Base-by-base conservation (phyloP, 2,329 filamentous ascomycete genomes). In the Annulohypoxylon truncatum region DNA sequence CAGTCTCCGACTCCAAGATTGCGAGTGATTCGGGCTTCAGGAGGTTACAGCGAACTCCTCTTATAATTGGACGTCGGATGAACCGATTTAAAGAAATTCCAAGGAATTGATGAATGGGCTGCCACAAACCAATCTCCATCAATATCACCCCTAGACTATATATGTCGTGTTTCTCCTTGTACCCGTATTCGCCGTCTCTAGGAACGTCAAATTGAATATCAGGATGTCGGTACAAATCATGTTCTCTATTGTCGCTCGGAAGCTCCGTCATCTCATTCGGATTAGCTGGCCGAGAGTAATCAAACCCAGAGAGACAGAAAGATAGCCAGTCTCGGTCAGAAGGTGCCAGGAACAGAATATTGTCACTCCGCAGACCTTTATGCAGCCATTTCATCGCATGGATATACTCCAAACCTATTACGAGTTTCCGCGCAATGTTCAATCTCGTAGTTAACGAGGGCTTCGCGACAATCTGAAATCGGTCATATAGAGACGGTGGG, bases 81-180 rank as follows among this genome's bases (percentile, higher is more conserved):
- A 15, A 22, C 7, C 24, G 22, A 47, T 47, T 47, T 26, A 47
- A 12, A 29, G 44, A 47, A n/a, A 47, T 47, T 1, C 44, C 44
- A 18, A 47, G 44, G n/a, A 47, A 28, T 26, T 47, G 44, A 22
- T 47, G 44, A 15, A 33, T 52, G 8, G 48, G 48, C 28, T 52
- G 48, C 48, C 48, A 52, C 7, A 52, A n/a, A 7, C 48, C 48
- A 52, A 52, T 52, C 15, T 52, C 48, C 26, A 38, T 33, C 18
- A 52, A 24, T 18, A 52, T 29, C 3, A 52, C 48, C 15, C 48
- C 48, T 6, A 52, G 28, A 12, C 48, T 52, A 44, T 46, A 38
- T 1, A 58, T 9, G 7, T 58, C 54, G 9, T 58, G 54, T 13
- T 48, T 38, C 15, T 47, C 42, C n/a, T 20, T 35, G 12, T 26